Base-by-base conservation (phyloP, 129 eudicot genomes). In the Pulicaria dysenterica region DNA sequence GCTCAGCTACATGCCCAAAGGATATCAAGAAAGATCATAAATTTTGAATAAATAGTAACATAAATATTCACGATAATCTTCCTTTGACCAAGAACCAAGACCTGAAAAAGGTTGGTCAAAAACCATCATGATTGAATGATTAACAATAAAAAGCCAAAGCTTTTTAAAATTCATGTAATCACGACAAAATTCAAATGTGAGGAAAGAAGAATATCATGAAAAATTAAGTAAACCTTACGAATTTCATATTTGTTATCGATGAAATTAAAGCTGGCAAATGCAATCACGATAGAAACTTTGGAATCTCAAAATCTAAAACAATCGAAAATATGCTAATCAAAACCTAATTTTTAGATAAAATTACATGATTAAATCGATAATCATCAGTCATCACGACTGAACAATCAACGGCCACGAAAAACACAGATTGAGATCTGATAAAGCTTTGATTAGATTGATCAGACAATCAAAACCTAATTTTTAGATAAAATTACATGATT, bases 91-190 rank as follows among this genome's bases (percentile, higher is more conserved):
- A 24, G 41, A 73, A 63, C n/a, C n/a, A n/a, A n/a, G n/a, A n/a
- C n/a, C 63, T 17, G 11, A 2, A 19, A 41, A 75, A 56, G n/a
- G 79, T 66, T 54, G 73, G 73, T 76, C 80, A 58, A 76, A 75
- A 58, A 76, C 61, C 24, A 45, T 45, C 61, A 76, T 67, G 39
- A 44, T 55, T 59, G 6, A 55, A n/a, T 64, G 38, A 58, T 34
- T 57, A 7, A 67, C 41, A 14, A 3, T 6, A 46, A 34, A 66
- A 73, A 49, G 48, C 58, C 24, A 40, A 58, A 46, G 13, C 60
- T 9, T 61, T 37, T 47, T 17, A 8, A 48, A 46, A 43, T 42
- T 56, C 43, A 57, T 38, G 17, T 5, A 67, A 24, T 16, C 16
- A n/a, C 70, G 53, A 69, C 5, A n/a, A 37, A 63, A 73, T 48